These are phyloP conservation scores for Petunia axillaris DNA, from an alignment of 257 asterid species.

Conservation along the genomic window DNA sequence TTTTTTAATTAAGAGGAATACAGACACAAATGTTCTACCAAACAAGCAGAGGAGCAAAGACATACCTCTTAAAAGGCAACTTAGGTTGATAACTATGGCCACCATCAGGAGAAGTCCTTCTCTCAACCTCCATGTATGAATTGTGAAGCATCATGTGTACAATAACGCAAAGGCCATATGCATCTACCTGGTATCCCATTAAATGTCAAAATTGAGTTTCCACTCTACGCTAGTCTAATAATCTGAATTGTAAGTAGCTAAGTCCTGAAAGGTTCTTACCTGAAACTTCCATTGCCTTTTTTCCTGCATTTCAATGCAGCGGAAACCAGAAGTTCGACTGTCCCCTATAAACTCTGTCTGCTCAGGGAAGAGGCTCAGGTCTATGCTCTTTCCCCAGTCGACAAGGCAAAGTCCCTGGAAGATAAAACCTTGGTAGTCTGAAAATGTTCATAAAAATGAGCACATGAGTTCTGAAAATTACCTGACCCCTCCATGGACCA, in stretches of 20 bases:
- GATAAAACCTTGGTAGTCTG: constrained; percentile 28
- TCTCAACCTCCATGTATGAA: constrained; percentile 79
- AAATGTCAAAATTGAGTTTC: constrained; percentile 5
- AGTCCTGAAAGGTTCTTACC: constrained; percentile 41
- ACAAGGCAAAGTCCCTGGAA: constrained; percentile 94
- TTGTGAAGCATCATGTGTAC: constrained; percentile 89
- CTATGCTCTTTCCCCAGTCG: constrained; percentile 98
- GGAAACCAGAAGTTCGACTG: constrained; percentile 91
- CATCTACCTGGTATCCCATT: constrained; percentile 62
- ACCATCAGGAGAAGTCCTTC: constrained; percentile 53
- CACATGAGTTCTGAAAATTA: constrained; percentile 32
- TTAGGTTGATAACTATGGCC: constrained; percentile 66
- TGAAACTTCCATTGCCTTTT: constrained; percentile 88
- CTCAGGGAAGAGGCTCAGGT: constrained; percentile 66
- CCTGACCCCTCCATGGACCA: constrained; percentile 94
- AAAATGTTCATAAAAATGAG: constrained; percentile 1
- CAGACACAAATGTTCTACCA: neutral
- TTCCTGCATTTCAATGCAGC: constrained; percentile 95
- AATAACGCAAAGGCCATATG: constrained; percentile 80
- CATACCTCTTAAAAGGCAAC: constrained; percentile 69
- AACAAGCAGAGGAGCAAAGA: constrained; percentile 12
- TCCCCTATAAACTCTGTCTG: constrained; percentile 77
- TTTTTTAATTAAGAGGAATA: neutral
- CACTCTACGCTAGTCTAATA: neutral
- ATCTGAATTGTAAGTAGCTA: constrained; percentile 15